A percentile compares a stretch with the other conserved stretches of the same genome.
phyloP scores from a whole-genome alignment of 2,329 filamentous ascomycete species.

The Esteya vermicola region DNA sequence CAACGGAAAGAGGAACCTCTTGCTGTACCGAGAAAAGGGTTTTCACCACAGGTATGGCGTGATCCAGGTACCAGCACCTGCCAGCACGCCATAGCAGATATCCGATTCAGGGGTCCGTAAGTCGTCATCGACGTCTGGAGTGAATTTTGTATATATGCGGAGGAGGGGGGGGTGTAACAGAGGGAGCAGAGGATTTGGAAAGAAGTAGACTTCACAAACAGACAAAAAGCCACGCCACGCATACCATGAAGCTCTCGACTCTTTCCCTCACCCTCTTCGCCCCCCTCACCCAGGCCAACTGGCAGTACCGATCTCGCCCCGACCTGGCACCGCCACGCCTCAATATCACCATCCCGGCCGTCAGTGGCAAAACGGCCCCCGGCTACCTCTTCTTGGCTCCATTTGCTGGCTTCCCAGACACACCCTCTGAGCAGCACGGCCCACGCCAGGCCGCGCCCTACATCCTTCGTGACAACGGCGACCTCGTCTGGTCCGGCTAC shows the following conservation, averaged over 20 bases:
- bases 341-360: constrained; percentile 17
- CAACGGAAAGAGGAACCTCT: too few relatives aligned
- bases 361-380: constrained; percentile 16
- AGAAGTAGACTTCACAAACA: too few relatives aligned
- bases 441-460: constrained; percentile 33
- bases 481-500: constrained; percentile 43
- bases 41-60: too few relatives aligned
- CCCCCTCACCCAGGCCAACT: neutral
- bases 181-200: too few relatives aligned
- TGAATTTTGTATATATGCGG: too few relatives aligned
- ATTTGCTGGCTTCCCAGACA: constrained; percentile 11
- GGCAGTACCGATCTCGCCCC: constrained; percentile 9
- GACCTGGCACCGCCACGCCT: constrained; percentile 19
- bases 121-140: too few relatives aligned
- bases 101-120: too few relatives aligned
- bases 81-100: too few relatives aligned
- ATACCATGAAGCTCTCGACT: neutral
- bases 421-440: constrained; percentile 14
- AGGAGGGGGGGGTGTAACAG: too few relatives aligned
- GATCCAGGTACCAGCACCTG: too few relatives aligned
- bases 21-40: too few relatives aligned
- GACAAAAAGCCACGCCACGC: neutral
- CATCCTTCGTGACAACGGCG: constrained; percentile 38
- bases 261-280: neutral
- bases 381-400: constrained; percentile 16